Base-by-base conservation (phyloP, 2,329 filamentous ascomycete species). In the Magnaporthiopsis rhizophila region DNA sequence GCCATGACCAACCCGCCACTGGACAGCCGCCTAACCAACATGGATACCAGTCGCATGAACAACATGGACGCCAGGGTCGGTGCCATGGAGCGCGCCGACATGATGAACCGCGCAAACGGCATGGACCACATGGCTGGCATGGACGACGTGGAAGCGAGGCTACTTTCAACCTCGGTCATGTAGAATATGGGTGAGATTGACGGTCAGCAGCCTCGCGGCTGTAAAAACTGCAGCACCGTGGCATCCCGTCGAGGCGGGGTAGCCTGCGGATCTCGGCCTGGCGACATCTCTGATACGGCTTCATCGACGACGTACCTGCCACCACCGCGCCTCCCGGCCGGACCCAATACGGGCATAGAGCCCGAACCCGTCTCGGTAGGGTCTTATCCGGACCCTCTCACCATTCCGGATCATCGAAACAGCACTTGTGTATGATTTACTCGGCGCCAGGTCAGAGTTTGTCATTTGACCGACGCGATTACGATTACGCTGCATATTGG, bases 131-230 rank as follows among this genome's bases (percentile, higher is more conserved):
- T 71, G 66, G 64, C 73, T 71, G 62, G 62, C 0, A 72, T 78
- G 70, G 74, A 77, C 61, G 77, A 77, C 38, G 77, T 78, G 68
- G 75, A 76, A 26, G 71, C 75, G 5, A 74, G 77, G 67, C 69
- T 78, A 21, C 71, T 76, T 28, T 69, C 72, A 2, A 66, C 73
- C 18, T 64, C 68, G 15, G 74, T 78, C 50, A 74, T 78, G 70
- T 78, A 75, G 68, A 30, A 64, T 12, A 62, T 34, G 18, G 26
- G 30, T 45, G 12, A 38, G 30, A 24, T 24, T 53, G 61, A 58
- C 5, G 3, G 21, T 53, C 45, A 11, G 18, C 45, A 53, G 21
- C n/a, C 21, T 21, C 45, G 45, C 45, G 45, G n/a, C 45, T 53
- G 45, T 24, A 53, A 53, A 24, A 21, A 53, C 8, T 11, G 45